These are phyloP conservation scores for Fusarium piperis DNA, from an alignment of 2,329 filamentous ascomycete genomes.

Conservation along the genomic window DNA sequence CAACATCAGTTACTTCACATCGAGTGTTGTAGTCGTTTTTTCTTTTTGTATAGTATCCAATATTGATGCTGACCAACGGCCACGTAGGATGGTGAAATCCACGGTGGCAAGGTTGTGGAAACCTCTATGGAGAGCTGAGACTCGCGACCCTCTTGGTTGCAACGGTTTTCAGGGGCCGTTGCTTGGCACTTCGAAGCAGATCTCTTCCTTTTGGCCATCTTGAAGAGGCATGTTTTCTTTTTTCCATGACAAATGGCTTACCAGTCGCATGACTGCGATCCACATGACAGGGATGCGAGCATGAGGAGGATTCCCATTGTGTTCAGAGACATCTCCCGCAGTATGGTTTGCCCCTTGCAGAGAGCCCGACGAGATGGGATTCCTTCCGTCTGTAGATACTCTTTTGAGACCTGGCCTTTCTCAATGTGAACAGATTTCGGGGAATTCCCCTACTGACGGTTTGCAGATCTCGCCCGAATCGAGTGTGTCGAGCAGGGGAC, in stretches of 20 bases:
- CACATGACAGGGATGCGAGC: not conserved
- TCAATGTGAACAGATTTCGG: not conserved
- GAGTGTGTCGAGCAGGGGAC: not conserved
- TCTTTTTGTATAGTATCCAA: not conserved
- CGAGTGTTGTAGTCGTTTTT: not conserved
- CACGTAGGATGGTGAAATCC: not conserved
- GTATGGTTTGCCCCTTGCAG: not conserved
- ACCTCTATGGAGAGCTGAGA: not conserved
- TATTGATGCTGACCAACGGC: not conserved
- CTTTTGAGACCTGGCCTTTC: not conserved
- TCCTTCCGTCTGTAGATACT: not conserved
- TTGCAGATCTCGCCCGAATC: conserved; percentile 9
- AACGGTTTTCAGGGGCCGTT: not conserved
- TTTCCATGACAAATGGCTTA: not conserved
- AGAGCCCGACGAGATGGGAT: conserved; percentile 4
- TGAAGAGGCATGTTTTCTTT: not conserved
- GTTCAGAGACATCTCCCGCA: not conserved
- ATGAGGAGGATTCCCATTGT: not conserved
- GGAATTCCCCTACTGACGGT: not conserved
- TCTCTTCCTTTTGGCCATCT: not conserved
- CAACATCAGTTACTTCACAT: not conserved
- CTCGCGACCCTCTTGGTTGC: not conserved
- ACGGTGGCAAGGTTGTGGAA: not conserved
- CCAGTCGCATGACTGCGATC: not conserved
- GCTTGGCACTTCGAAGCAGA: not conserved